Evolutionary conservation across 2,329 filamentous ascomycete species (phyloP).

Genomic region (Lizonia empirigonia): DNA sequence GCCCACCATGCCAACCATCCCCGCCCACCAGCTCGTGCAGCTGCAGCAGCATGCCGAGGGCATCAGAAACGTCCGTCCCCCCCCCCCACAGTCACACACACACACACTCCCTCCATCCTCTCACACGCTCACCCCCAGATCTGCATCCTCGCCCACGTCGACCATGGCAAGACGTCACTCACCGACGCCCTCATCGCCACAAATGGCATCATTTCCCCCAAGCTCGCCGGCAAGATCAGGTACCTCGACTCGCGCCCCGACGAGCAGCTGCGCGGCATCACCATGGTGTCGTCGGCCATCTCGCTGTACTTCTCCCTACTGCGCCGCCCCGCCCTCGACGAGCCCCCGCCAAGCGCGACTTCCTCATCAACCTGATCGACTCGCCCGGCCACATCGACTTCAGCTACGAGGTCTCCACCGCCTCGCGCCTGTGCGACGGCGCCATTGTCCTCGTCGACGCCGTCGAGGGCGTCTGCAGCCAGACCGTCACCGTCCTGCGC

Average conservation of each 20-base stretch:
- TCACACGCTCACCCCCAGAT: slow-evolving; percentile 62
- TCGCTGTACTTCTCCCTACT: slow-evolving; percentile 95
- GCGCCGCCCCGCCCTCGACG: slow-evolving; percentile 71
- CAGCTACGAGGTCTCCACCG: slow-evolving; percentile 96
- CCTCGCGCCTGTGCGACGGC: slow-evolving; percentile 90
- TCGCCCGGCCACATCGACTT: slow-evolving; percentile 99
- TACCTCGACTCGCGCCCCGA: slow-evolving; percentile 96
- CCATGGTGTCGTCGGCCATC: slow-evolving; percentile 99
- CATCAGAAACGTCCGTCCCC: slow-evolving; percentile 80
- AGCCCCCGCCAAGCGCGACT: slow-evolving; percentile 80
- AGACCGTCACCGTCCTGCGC: slow-evolving; percentile 94
- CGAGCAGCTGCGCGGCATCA: slow-evolving; percentile 94
- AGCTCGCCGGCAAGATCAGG: slow-evolving; percentile 95
- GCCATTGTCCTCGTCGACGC: slow-evolving; percentile 94
- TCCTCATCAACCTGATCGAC: slow-evolving; percentile 96
- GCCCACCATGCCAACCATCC: slow-evolving; percentile 81
- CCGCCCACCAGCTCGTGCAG: slow-evolving; percentile 84
- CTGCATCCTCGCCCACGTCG: slow-evolving; percentile 94
- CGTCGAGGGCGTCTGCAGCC: slow-evolving; percentile 96
- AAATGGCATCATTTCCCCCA: slow-evolving; percentile 98
- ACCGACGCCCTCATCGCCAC: slow-evolving; percentile 96
- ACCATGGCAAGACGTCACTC: slow-evolving; percentile 97
- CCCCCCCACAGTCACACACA: slow-evolving; percentile 18
- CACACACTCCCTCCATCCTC: neutral
- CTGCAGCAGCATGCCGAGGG: slow-evolving; percentile 87